phyloP scores from a whole-genome alignment of 1,284 basidiomycete species.

The Coniferiporia weirii region DNA sequence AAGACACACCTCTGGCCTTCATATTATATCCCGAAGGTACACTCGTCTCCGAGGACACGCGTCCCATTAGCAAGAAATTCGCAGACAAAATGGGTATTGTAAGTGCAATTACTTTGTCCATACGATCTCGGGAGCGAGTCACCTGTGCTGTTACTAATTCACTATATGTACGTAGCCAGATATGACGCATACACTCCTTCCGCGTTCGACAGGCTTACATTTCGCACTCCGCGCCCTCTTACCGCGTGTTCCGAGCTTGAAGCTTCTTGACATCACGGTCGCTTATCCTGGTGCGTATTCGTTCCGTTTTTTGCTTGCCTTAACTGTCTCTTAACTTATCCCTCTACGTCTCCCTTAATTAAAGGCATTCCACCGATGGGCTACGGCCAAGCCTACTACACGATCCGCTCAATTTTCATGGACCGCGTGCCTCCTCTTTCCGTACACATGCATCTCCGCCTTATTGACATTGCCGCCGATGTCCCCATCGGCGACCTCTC shows the following conservation, averaged over 20 bases:
- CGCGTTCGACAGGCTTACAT: conserved; percentile 86
- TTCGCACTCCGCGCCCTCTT: conserved; percentile 80
- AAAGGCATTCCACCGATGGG: conserved; percentile 63
- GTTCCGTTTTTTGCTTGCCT: not conserved
- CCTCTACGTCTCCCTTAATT: not conserved
- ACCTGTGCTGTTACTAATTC: conserved; percentile 5
- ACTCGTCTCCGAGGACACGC: conserved; percentile 76
- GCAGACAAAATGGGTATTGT: conserved; percentile 81
- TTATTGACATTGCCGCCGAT: conserved; percentile 60
- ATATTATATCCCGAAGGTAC: conserved; percentile 94
- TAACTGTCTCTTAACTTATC: not conserved
- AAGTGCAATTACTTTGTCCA: conserved; percentile 31
- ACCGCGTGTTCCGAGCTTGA: conserved; percentile 71
- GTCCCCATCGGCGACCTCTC: conserved; percentile 63
- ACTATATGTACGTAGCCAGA: conserved; percentile 51
- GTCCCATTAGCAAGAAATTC: conserved; percentile 79
- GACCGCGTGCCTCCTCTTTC: conserved; percentile 78
- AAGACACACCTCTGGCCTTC: conserved; percentile 71
- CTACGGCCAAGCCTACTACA: conserved; percentile 84
- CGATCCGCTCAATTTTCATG: conserved; percentile 84
- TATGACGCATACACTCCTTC: conserved; percentile 75
- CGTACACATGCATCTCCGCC: conserved; percentile 81
- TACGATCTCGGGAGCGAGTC: conserved; percentile 14
- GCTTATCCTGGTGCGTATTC: conserved; percentile 72
- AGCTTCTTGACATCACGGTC: conserved; percentile 85